These are phyloP conservation scores for Cyclostephanos tholiformis DNA, from an alignment of 108 stramenopile genomes.

Conservation along the genomic window DNA sequence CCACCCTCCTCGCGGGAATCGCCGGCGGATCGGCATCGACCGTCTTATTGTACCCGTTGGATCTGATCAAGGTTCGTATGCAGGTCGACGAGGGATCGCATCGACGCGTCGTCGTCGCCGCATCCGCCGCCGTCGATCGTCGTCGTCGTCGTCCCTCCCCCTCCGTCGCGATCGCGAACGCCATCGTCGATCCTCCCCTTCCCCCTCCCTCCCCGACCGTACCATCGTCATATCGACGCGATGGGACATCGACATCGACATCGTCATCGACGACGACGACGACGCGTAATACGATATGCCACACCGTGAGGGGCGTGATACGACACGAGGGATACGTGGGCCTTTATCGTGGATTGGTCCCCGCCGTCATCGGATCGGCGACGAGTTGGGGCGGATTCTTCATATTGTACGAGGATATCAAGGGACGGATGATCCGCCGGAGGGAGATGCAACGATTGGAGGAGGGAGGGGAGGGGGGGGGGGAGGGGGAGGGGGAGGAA, in stretches of 20 bases:
- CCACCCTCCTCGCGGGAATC: slow-evolving; percentile 67
- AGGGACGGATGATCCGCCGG: slow-evolving; percentile 53
- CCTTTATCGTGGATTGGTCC: slow-evolving; percentile 90
- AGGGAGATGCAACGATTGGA: too few relatives aligned
- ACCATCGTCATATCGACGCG: too few relatives aligned
- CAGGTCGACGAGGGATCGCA: slow-evolving; percentile 79
- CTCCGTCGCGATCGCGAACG: too few relatives aligned
- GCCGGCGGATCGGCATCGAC: slow-evolving; percentile 74
- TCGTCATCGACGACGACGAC: slow-evolving; percentile 8
- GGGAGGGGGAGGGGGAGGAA: too few relatives aligned
- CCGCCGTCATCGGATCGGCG: slow-evolving; percentile 91
- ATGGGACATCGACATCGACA: too few relatives aligned
- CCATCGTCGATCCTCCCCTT: too few relatives aligned
- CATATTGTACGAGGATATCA: slow-evolving; percentile 92
- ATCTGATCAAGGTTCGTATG: slow-evolving; percentile 92
- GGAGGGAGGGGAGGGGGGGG: too few relatives aligned
- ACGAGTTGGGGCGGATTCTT: slow-evolving; percentile 98
- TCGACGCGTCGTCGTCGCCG: neutral
- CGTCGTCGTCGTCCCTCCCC: too few relatives aligned
- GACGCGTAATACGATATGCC: slow-evolving; percentile 20
- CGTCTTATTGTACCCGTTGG: slow-evolving; percentile 89
- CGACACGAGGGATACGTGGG: slow-evolving; percentile 80
- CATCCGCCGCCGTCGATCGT: slow-evolving; percentile 1
- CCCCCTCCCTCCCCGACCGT: too few relatives aligned
- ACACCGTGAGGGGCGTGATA: slow-evolving; percentile 40